phyloP scores from a whole-genome alignment of 1,284 basidiomycete species.

The Irpex sp. region DNA sequence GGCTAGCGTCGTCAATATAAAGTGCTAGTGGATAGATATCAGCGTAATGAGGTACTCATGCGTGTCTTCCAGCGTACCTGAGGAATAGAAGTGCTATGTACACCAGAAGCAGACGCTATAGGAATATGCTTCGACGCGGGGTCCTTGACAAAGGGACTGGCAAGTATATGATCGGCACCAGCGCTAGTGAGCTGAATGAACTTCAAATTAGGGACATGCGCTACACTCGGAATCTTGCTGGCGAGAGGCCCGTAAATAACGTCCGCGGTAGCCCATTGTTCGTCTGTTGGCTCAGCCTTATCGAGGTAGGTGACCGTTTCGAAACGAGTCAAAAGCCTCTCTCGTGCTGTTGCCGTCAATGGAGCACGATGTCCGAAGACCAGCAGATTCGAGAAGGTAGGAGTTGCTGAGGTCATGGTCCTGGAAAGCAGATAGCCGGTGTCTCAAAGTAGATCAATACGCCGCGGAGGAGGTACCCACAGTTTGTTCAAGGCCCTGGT shows the following conservation, averaged over 20 bases:
- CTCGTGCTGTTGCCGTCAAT: neutral
- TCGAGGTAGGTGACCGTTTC: neutral
- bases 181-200: slow-evolving; percentile 10
- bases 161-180: slow-evolving; percentile 4
- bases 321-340: neutral
- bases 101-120: slow-evolving; percentile 4
- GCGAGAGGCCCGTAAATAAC: slow-evolving; percentile 5
- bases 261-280: slow-evolving; percentile 3
- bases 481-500: no score
- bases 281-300: neutral
- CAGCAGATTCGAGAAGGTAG: neutral
- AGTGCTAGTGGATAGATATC: neutral
- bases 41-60: neutral
- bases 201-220: slow-evolving; percentile 3
- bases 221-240: neutral
- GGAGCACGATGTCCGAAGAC: neutral
- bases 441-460: no score
- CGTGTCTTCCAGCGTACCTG: neutral
- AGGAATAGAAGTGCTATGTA: slow-evolving; percentile 9
- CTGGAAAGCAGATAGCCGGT: no score
- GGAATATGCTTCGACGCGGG: neutral
- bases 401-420: no score
- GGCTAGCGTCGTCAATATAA: slow-evolving; percentile 6
- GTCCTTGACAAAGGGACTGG: slow-evolving; percentile 6
- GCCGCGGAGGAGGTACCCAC: no score